A percentile compares a stretch with the other conserved stretches of the same genome.
Conservation (phyloP, 2,329 filamentous ascomycete genomes). For the Colletotrichum liriopes region DNA sequence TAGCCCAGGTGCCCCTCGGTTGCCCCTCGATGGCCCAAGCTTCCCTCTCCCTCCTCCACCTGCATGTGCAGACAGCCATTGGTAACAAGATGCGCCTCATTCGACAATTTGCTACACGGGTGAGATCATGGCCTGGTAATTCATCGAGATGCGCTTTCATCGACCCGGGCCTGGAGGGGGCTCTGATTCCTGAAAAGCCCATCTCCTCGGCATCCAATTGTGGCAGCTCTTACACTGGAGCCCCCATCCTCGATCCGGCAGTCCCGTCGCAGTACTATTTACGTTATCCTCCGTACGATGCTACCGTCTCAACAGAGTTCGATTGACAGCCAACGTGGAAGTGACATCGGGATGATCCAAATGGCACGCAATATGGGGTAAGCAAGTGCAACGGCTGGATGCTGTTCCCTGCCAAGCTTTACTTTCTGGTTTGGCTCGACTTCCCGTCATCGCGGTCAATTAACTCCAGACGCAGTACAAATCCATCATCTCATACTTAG, state of each 20-base stretch:
- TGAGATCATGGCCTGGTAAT: slow-evolving; percentile 41
- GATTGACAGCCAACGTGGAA: not conserved
- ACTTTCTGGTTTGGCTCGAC: not conserved
- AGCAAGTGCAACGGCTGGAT: not conserved
- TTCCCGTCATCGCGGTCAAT: not conserved
- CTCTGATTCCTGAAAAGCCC: not conserved
- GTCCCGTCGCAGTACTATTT: not conserved
- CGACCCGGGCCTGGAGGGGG: not conserved
- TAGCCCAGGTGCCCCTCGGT: slow-evolving; percentile 6
- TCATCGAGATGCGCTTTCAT: slow-evolving; percentile 12
- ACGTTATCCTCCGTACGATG: not conserved
- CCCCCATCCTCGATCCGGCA: not conserved
- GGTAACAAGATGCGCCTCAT: slow-evolving; percentile 26
- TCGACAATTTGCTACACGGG: slow-evolving; percentile 19
- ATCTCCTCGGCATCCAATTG: slow-evolving; percentile 10
- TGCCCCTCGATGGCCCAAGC: slow-evolving; percentile 39
- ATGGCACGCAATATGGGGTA: not conserved
- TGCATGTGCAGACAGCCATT: not conserved
- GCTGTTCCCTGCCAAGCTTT: not conserved
- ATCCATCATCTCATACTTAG: not conserved
- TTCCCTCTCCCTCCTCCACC: not conserved
- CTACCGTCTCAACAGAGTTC: not conserved
- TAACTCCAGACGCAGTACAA: not conserved
- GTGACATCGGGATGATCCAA: slow-evolving; percentile 22
- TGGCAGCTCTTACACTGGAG: not conserved